Evolutionary conservation across 345 rosid species (phyloP), one percentile per base, ranked within the genome.

Genomic region (Gossypium herbaceum): DNA sequence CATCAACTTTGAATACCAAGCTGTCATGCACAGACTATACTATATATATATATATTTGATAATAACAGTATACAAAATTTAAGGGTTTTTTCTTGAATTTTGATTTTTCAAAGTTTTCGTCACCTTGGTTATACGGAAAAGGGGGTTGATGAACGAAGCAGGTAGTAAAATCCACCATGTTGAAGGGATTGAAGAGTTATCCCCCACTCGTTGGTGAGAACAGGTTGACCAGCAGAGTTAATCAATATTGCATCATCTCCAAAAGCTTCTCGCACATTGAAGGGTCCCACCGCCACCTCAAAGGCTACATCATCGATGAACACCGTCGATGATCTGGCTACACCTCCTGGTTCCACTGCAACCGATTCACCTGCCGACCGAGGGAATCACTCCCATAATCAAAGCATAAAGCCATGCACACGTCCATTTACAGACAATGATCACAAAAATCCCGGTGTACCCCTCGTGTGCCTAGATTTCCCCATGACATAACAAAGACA

Each of bases 231-330:
- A 1, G 90, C 76, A 7, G 96, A 88, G 81, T 89, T 84, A 61
- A 95, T 83, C 70, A 95, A 80, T 62, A 91, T 80, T 4, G 85
- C 88, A 43, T 91, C 93, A 68, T 91, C 97, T 24, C 99, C 99
- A 39, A 95, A 95, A 17, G 98, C 92, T 73, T 89, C 97, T 51
- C 90, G 84, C 68, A 93, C 91, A 75, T 90, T 93, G 76, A 95
- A 90, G 17, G 96, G 94, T 47, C 92, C 94, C 9, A 68, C 72
- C 3, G 78, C 80, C 41, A 95, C 87, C 73, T 95, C 98, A 61
- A 93, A 81, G n/a, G 92, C 91, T 72, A 95, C 87, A 70, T 93
- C 98, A 65, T 93, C 91, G 87, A 95, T 88, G 58, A 91, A 91
- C 79, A 94, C 97, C 76, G 83, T 91, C 74, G 83, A 84, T 80